phyloP scores from a whole-genome alignment of 805 yeast species.

The Ascoidea rubescens region DNA sequence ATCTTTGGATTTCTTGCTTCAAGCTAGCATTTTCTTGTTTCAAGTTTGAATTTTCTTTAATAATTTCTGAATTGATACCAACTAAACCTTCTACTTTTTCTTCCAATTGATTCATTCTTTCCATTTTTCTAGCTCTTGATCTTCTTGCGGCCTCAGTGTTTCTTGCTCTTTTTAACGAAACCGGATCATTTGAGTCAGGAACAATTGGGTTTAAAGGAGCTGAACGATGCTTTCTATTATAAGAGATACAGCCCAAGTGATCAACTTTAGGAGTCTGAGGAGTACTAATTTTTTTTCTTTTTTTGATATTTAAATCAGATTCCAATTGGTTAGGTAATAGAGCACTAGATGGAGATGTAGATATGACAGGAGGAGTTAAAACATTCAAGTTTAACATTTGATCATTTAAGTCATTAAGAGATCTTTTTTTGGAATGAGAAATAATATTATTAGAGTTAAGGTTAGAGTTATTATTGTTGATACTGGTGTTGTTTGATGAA shows the following conservation, averaged over 20 bases:
- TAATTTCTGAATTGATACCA: constrained; percentile 42
- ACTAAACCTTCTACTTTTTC: constrained; percentile 54
- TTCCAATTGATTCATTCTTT: constrained; percentile 76
- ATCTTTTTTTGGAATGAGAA: no score
- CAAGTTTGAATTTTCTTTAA: constrained; percentile 50
- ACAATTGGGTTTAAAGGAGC: constrained; percentile 62
- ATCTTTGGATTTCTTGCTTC: constrained; percentile 48
- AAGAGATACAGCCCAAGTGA: constrained; percentile 60
- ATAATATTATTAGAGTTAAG: neutral
- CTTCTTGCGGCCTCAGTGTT: constrained; percentile 95
- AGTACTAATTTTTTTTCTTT: neutral
- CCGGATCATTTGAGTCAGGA: constrained; percentile 43
- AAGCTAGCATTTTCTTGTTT: constrained; percentile 53
- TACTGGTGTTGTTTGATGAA: neutral
- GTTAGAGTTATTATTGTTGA: neutral
- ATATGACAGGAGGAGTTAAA: no score
- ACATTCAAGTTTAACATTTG: neutral
- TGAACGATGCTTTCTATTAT: constrained; percentile 65
- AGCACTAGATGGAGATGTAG: neutral
- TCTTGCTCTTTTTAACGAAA: constrained; percentile 78
- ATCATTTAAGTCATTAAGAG: neutral
- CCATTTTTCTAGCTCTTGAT: constrained; percentile 86
- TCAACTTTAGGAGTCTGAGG: constrained; percentile 33
- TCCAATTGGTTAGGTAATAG: neutral
- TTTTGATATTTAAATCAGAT: neutral